These are phyloP conservation scores for Lupinus albus DNA, from an alignment of 306 rosid species.

Conservation along the genomic window DNA sequence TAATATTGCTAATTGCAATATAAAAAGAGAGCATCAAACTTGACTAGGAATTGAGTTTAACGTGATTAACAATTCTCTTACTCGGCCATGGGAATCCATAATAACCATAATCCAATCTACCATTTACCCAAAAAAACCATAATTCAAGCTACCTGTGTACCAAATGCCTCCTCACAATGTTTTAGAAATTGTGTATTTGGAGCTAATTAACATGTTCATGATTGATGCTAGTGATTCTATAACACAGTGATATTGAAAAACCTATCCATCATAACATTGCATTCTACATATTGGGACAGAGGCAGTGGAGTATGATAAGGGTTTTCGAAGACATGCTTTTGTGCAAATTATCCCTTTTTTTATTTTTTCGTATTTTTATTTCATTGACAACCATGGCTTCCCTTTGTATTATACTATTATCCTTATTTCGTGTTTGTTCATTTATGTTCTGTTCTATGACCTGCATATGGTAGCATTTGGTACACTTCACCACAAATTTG, in stretches of 20 bases:
- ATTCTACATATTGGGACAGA: constrained; percentile 10
- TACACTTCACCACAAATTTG: background rate
- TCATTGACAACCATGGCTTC: background rate
- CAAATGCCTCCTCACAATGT: background rate
- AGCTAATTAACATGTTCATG: background rate
- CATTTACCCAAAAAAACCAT: no score
- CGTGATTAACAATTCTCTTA: background rate
- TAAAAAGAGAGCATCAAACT: no score
- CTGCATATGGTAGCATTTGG: constrained; percentile 24
- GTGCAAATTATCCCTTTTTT: background rate
- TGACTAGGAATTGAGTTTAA: no score
- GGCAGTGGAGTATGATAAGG: constrained; percentile 8
- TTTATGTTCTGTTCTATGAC: constrained; percentile 7
- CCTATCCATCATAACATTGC: background rate
- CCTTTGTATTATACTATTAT: background rate
- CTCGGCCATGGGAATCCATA: background rate
- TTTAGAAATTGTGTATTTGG: background rate
- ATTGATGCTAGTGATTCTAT: background rate
- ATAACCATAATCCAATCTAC: background rate
- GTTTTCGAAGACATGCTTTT: constrained; percentile 12
- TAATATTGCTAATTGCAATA: no score
- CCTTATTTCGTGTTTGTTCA: constrained; percentile 1
- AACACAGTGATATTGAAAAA: background rate
- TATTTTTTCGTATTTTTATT: background rate
- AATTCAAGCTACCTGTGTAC: background rate